Evolutionary conservation across 2,329 filamentous ascomycete genomes (phyloP).

Genomic region (Fusarium veterinarium): DNA sequence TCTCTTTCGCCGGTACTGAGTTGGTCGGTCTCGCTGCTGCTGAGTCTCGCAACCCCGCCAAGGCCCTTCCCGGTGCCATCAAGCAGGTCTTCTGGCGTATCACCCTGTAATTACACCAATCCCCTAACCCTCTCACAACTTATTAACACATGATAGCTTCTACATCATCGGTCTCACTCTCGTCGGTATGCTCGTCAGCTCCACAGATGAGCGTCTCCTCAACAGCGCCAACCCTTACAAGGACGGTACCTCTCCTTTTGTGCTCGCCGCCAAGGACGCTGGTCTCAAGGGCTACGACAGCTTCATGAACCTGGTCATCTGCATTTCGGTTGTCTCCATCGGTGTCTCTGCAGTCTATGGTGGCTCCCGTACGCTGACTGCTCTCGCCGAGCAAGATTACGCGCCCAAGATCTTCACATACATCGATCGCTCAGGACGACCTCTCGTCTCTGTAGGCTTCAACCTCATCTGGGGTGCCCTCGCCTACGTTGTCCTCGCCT

Average conservation of each 20-base stretch:
- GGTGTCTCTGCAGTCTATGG: constrained; percentile 67
- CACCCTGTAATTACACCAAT: constrained; percentile 47
- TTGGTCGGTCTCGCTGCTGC: constrained; percentile 77
- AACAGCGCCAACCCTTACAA: constrained; percentile 41
- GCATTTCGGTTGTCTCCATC: constrained; percentile 65
- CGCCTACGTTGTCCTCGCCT: constrained; percentile 59
- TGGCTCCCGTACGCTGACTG: constrained; percentile 65
- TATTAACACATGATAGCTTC: constrained; percentile 45
- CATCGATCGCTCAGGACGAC: constrained; percentile 65
- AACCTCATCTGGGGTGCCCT: constrained; percentile 61
- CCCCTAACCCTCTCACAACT: too few relatives aligned
- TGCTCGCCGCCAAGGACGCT: constrained; percentile 61
- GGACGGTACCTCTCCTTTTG: constrained; percentile 61
- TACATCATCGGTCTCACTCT: constrained; percentile 63
- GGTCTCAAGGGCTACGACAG: constrained; percentile 59
- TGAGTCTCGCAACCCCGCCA: constrained; percentile 73
- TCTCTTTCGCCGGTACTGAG: constrained; percentile 75
- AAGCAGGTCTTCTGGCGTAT: constrained; percentile 76
- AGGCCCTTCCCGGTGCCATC: constrained; percentile 80
- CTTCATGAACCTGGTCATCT: constrained; percentile 66
- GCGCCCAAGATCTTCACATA: constrained; percentile 65
- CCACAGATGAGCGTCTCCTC: constrained; percentile 58
- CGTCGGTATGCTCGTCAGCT: constrained; percentile 59
- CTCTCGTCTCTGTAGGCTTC: constrained; percentile 58
- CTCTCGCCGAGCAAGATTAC: constrained; percentile 67